A percentile compares a stretch with the other conserved stretches of the same genome.
These are phyloP conservation scores for Camelina hispida DNA, from an alignment of 345 rosid genomes.

Conservation along the genomic window DNA sequence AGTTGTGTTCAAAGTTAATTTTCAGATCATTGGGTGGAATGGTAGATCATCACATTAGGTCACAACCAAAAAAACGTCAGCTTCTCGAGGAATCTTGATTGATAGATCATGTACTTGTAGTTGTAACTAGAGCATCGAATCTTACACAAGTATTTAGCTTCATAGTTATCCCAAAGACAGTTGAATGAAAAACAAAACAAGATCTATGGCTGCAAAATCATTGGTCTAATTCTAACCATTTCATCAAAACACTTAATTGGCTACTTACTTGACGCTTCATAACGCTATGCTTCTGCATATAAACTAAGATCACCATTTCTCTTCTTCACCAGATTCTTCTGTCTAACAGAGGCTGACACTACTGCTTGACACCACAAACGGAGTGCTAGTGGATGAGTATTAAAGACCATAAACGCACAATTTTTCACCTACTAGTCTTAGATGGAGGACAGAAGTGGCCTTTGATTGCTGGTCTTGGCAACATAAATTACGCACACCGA, in stretches of 20 bases:
- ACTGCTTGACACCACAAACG: conserved; percentile 29
- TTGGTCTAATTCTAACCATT: conserved; percentile 30
- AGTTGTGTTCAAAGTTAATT: not conserved
- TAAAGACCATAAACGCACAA: conserved; percentile 18
- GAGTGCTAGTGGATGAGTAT: conserved; percentile 9
- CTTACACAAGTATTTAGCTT: conserved; percentile 30
- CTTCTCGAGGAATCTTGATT: conserved; percentile 5
- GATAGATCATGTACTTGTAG: not conserved
- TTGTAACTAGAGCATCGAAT: conserved; percentile 5
- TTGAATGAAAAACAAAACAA: not conserved
- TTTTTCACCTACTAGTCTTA: conserved; percentile 30
- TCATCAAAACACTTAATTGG: conserved; percentile 16
- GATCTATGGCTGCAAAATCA: conserved; percentile 43
- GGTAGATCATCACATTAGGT: conserved; percentile 12
- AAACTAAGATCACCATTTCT: conserved; percentile 29
- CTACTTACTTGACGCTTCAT: conserved; percentile 26
- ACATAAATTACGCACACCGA: conserved; percentile 5
- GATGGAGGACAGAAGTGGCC: conserved; percentile 27
- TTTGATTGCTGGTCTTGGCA: conserved; percentile 23
- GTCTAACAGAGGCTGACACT: conserved; percentile 17
- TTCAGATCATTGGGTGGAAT: conserved; percentile 12
- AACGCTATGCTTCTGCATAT: conserved; percentile 19
- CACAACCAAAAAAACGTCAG: conserved; percentile 24
- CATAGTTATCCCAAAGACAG: not conserved
- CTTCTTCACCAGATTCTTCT: conserved; percentile 19